phyloP scores from a whole-genome alignment of 2,329 filamentous ascomycete genomes.

The Diplocarpon mali region DNA sequence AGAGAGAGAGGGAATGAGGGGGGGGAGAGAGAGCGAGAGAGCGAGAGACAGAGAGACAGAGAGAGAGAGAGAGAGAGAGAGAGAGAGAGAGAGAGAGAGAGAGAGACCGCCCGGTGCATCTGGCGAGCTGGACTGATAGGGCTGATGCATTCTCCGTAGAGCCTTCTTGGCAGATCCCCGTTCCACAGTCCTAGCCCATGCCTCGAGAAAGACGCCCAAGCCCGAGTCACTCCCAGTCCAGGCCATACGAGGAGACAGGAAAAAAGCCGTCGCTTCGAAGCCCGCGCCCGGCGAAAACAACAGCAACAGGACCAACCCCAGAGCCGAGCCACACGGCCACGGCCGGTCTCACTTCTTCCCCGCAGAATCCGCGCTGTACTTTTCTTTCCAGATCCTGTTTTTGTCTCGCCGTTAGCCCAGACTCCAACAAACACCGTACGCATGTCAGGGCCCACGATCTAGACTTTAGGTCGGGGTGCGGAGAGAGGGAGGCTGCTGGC shows the following conservation, averaged over 20 bases:
- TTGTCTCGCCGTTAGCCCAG: background rate
- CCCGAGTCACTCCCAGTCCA: no score
- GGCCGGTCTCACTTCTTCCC: conserved; percentile 8
- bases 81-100: no score
- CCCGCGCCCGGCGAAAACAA: background rate
- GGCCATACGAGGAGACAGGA: background rate
- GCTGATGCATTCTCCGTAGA: no score
- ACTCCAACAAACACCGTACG: background rate
- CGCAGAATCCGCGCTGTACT: conserved; percentile 49
- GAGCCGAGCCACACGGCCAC: background rate
- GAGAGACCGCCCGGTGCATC: no score
- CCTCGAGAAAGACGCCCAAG: no score
- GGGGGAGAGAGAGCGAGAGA: no score
- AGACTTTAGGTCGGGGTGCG: background rate
- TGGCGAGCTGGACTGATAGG: no score
- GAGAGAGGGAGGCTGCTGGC: conserved; percentile 5
- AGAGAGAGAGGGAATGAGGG: no score
- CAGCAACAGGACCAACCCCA: background rate
- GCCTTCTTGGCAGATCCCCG: no score
- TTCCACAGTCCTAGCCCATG: no score
- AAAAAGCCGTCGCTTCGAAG: background rate
- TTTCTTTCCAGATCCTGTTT: conserved; percentile 85
- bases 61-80: no score
- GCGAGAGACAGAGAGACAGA: no score
- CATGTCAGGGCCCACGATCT: background rate